Evolutionary conservation across 768 basidiomycete species (phyloP).

Genomic region (Tephrocybe sp.): DNA sequence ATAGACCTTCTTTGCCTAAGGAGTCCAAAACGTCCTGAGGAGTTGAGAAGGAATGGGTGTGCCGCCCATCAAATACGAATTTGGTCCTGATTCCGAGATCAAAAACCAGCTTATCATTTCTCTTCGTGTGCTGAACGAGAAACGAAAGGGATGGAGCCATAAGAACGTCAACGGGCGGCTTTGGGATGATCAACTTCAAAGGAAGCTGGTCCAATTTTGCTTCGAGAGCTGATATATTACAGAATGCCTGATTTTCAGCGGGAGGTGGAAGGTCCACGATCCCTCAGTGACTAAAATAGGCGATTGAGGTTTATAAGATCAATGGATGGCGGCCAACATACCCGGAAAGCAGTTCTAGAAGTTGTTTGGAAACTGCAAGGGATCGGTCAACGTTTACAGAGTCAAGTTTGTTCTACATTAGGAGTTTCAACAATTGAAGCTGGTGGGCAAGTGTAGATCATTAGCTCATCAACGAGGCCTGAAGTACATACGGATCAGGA

Average conservation of each 20-base stretch:
- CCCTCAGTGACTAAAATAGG: no score
- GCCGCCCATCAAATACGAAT: conserved; percentile 20
- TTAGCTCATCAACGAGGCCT: no score
- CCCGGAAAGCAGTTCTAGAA: no score
- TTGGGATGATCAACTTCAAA: conserved; percentile 32
- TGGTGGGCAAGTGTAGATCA: no score
- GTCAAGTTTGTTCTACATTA: no score
- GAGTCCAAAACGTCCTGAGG: conserved; percentile 45
- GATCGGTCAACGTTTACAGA: no score
- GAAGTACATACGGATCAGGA: not conserved
- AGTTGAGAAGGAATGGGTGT: conserved; percentile 20
- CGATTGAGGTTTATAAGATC: no score
- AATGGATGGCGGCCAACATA: no score
- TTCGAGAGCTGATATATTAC: conserved; percentile 53
- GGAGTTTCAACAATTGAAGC: no score
- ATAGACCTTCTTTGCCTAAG: conserved; percentile 44
- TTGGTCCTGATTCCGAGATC: conserved; percentile 55
- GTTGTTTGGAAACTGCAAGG: no score
- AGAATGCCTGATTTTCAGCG: conserved; percentile 42
- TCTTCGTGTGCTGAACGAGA: conserved; percentile 44
- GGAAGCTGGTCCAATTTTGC: conserved; percentile 42
- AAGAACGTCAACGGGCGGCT: conserved; percentile 23
- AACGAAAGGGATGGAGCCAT: conserved; percentile 49
- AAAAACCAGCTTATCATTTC: conserved; percentile 41
- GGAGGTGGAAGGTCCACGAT: conserved; percentile 35